Base-by-base conservation (phyloP, 257 asterid species). In the Salvia hispanica region DNA sequence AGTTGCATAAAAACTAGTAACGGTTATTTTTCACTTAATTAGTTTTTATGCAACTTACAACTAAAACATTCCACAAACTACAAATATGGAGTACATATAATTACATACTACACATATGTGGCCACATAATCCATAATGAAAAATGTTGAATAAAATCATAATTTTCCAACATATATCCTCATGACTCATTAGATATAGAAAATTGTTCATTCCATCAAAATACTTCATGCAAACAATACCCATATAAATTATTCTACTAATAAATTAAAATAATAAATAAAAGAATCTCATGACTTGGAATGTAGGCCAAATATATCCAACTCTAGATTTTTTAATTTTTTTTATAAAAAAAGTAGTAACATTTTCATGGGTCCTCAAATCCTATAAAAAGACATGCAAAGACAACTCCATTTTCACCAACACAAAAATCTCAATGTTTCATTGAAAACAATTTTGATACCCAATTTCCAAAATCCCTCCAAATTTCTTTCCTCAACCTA, bases 331-430 rank as follows among this genome's bases (percentile, higher is more conserved):
- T 25, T 3, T 4, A 3, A 37, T 37, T 7, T 39, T 39, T 39
- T 39, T 40, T 40, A n/a, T n/a, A 40, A 5, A 44, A 31, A 13
- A 4, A 44, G 2, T 1, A 37, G 7, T 9, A 15, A 31, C 67
- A 21, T 10, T 12, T n/a, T 9, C 0, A 50, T 18, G 28, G 57
- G 59, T 43, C 14, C 9, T 25, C 6, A 61, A 61, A 9, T 7
- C 4, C 63, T 69, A 75, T 75, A 75, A 37, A 75, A 47, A 37
- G 50, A 48, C 57, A 51, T 37, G 16, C 54, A 28, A 25, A 9
- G 15, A 67, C 65, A 74, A 13, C 71, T 50, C 60, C n/a, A 62
- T 63, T 47, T 15, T 16, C 58, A 25, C 56, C 67, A 68, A 50
- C 53, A 47, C 8, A 54, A 72, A 62, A 50, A 25, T 3, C 58